Evolutionary conservation across 305 asterid genomes (phyloP), one percentile per base, ranked within the genome.

Genomic region (Fraxinus nigra): DNA sequence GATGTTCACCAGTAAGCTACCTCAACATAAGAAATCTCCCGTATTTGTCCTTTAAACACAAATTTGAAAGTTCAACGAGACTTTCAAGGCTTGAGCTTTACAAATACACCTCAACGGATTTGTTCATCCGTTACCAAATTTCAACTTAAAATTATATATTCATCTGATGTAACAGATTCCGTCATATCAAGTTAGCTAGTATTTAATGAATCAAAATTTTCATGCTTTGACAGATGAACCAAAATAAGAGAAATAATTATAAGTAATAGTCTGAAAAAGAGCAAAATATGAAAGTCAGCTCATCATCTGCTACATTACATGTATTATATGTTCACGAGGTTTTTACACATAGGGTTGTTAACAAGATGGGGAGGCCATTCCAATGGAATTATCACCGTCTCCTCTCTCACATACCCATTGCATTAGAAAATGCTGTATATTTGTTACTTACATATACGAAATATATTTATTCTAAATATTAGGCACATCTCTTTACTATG

Each of bases 161-260:
- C 18, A 54, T 54, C 65, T n/a, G 65, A n/a, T 54, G 65, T n/a
- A 54, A 54, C 20, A n/a, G 28, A 56, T 37, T 33, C 54, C 54
- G 11, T 33, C 77, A 20, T 18, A 18, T 56, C 67, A 74, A 74
- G 34, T 75, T 20, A 75, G n/a, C 78, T 75, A 75, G 78, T 28
- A 74, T 74, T 24, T 74, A 5, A 20, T n/a, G 26, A 18, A 74
- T n/a, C 26, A 1, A 54, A 54, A 1, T 54, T 54, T 54, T 38
- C 22, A n/a, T 37, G 56, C 56, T 74, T 74, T 38, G 16, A 37
- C 51, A 35, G 78, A 30, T 22, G 56, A 35, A 22, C 67, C 26
- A 56, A 56, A 75, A 38, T 38, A 14, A 75, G 16, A 14, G 7
- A 38, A 0, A 38, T 37, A 38, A 54, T 38, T 75, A 20, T 20